Percentiles rank a stretch among this genome's conserved stretches.
Evolutionary conservation across 2,329 filamentous ascomycete species (phyloP).

Genomic region (Fusarium fracticaudum): DNA sequence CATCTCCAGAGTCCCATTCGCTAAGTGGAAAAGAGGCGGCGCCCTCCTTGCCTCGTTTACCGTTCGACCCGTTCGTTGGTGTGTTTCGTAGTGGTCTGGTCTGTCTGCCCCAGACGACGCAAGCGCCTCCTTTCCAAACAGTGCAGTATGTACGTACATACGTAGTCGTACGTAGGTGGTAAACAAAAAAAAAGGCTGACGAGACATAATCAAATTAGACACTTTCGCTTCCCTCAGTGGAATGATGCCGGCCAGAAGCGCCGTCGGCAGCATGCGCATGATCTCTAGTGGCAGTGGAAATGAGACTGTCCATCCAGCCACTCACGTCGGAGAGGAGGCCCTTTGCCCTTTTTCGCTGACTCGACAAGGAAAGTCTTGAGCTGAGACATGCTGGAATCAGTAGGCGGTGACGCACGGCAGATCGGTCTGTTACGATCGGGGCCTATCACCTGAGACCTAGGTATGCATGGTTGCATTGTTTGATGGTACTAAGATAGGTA

Average conservation of each 20-base stretch:
- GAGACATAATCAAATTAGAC: slow-evolving; percentile 20
- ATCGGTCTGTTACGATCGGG: not conserved
- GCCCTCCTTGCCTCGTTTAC: slow-evolving; percentile 15
- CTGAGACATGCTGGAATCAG: not conserved
- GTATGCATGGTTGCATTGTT: not conserved
- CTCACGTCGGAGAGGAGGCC: slow-evolving; percentile 8
- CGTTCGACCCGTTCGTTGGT: slow-evolving; percentile 28
- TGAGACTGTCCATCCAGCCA: slow-evolving; percentile 29
- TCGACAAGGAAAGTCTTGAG: not conserved
- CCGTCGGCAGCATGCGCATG: slow-evolving; percentile 10
- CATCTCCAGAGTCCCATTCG: slow-evolving; percentile 16
- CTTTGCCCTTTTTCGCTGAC: slow-evolving; percentile 17
- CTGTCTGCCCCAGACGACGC: slow-evolving; percentile 15
- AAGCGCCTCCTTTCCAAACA: slow-evolving; percentile 32
- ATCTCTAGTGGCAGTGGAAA: slow-evolving; percentile 24
- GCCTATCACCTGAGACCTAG: not conserved
- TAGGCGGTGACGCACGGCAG: slow-evolving; percentile 17
- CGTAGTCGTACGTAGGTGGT: not conserved
- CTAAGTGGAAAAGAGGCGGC: slow-evolving; percentile 13
- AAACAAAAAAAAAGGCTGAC: not conserved
- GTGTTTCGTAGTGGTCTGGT: slow-evolving; percentile 17
- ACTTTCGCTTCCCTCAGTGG: slow-evolving; percentile 28
- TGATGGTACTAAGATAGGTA: not conserved
- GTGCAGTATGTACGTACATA: not conserved
- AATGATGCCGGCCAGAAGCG: slow-evolving; percentile 12